Evolutionary conservation across 2,329 filamentous ascomycete species (phyloP), one percentile per base, ranked within the genome.

Genomic region (Penicillium sp.): DNA sequence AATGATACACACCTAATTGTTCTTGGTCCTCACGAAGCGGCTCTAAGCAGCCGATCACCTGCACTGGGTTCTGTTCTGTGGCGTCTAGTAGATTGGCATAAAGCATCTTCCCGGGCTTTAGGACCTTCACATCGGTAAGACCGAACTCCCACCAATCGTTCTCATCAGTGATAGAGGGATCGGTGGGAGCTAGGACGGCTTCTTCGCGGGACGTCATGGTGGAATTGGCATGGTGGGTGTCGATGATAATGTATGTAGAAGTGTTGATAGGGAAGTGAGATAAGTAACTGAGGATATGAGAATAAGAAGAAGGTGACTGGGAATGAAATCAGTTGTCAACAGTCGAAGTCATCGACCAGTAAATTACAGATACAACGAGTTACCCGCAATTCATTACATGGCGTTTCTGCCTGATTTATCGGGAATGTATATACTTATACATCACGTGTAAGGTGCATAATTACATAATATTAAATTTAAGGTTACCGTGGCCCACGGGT

Each of bases 111-210:
- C 80, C 78, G 37, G 76, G 76, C 42, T 76, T 69, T 55, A 78
- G 72, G 43, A 86, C 77, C 61, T 80, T 79, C 57, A 79, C 83
- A 61, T 85, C 79, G 57, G 72, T 79, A 56, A 88, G 72, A 26
- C 75, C 72, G 69, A 85, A 86, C 58, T 84, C 81, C 50, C 83
- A 79, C 82, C 84, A 87, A 62, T 86, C 79, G 69, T 84, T 78
- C 65, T 79, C 76, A 66, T 79, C 76, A 34, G 69, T 66, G 56
- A 78, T 67, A 60, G 76, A 73, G 58, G 76, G 72, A 67, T 78
- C 72, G 66, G 72, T 73, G 64, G 72, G 65, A 67, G 71, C 72
- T 52, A 79, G 74, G 61, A 79, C 74, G 64, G 69, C 76, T 69
- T 78, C 74, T 68, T 76, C 74, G 66, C 76, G 75, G 64, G 71